Percentiles rank a stretch among this genome's conserved stretches.
phyloP scores from a whole-genome alignment of 2,329 filamentous ascomycete species.

The Botrytis paeoniae region DNA sequence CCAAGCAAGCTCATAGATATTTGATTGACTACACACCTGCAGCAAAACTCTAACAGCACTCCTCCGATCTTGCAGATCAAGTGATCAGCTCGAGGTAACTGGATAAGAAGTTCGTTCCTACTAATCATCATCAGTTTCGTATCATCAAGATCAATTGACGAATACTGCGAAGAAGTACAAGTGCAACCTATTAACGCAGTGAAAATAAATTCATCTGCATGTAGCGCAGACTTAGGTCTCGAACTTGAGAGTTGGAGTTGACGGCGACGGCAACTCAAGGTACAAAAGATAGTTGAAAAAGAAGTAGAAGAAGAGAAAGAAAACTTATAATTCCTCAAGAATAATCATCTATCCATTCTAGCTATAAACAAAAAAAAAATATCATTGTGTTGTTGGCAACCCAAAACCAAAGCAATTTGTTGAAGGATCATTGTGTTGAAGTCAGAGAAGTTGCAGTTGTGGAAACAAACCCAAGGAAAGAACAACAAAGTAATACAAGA shows the following conservation, averaged over 20 bases:
- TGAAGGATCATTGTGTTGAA: neutral
- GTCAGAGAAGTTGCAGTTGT: neutral
- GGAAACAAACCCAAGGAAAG: neutral
- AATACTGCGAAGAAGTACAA: neutral
- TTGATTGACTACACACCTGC: no score
- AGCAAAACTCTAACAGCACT: neutral
- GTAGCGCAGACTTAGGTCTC: neutral
- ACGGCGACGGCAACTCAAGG: neutral
- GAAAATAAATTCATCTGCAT: neutral
- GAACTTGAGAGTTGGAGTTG: neutral
- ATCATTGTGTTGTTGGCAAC: neutral
- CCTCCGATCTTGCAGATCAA: neutral
- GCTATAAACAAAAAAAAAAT: neutral
- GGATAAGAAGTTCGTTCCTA: neutral
- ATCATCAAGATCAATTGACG: neutral
- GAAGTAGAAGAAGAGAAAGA: neutral
- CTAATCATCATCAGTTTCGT: neutral
- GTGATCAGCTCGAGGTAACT: neutral
- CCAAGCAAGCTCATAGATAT: neutral
- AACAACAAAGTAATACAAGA: neutral
- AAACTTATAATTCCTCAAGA: neutral
- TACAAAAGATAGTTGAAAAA: neutral
- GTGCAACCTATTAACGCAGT: neutral
- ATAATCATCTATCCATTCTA: neutral
- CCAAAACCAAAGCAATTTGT: neutral